These are phyloP conservation scores for Penicillium paradoxum DNA, from an alignment of 495 filamentous ascomycete species.

Conservation along the genomic window DNA sequence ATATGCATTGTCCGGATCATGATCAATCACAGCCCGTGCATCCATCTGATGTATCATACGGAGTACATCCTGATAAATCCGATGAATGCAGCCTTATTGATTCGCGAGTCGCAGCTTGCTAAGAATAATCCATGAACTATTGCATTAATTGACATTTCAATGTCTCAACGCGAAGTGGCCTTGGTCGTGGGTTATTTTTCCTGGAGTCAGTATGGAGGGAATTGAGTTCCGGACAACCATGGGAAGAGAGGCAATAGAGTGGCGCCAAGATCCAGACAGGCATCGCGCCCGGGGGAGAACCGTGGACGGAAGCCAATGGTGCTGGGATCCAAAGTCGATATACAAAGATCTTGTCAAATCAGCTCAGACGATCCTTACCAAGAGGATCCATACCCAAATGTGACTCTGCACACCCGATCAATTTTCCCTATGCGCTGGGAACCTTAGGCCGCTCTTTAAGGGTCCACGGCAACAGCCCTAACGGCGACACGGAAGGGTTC, in stretches of 20 bases:
- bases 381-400: background rate
- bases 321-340: too few species aligned
- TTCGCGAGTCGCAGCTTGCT: background rate
- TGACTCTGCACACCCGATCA: slow-evolving; percentile 9
- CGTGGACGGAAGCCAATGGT: background rate
- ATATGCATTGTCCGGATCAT: slow-evolving; percentile 8
- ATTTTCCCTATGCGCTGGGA: too few species aligned
- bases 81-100: background rate
- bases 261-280: slow-evolving; percentile 5
- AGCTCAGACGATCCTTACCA: background rate
- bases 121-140: background rate
- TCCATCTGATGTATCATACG: slow-evolving; percentile 17
- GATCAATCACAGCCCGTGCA: slow-evolving; percentile 20
- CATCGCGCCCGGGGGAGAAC: slow-evolving; percentile 12
- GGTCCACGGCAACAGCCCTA: too few species aligned
- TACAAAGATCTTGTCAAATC: too few species aligned
- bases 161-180: background rate
- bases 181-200: too few species aligned
- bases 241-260: slow-evolving; percentile 6
- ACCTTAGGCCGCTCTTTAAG: too few species aligned
- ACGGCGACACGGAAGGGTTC: too few species aligned
- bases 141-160: background rate
- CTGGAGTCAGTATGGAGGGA: too few species aligned
- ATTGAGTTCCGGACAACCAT: slow-evolving; percentile 13
- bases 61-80: background rate